Evolutionary conservation across 2,329 filamentous ascomycete genomes (phyloP).

Genomic region (Penicillium palitans): DNA sequence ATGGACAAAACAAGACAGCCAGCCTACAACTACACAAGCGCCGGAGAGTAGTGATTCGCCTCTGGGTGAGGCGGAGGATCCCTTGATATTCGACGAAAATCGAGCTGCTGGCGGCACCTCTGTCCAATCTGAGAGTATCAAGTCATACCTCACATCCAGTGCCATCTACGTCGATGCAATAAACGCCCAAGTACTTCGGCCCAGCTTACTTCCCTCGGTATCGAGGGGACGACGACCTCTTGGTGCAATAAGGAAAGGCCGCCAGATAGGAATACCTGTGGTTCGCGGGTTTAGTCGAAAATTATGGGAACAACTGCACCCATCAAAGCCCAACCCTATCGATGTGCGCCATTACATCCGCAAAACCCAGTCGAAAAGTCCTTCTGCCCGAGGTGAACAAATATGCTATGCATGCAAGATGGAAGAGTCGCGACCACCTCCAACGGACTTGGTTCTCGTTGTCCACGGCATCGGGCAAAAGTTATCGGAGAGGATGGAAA

Average conservation of each 20-base stretch:
- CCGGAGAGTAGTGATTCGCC: conserved; percentile 29
- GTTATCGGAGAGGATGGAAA: conserved; percentile 89
- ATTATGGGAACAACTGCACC: conserved; percentile 73
- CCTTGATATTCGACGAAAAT: conserved; percentile 37
- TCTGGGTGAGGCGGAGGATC: conserved; percentile 19
- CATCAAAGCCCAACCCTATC: conserved; percentile 46
- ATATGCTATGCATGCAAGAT: conserved; percentile 59
- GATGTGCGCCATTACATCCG: conserved; percentile 46
- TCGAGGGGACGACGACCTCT: conserved; percentile 82
- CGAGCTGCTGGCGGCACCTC: conserved; percentile 43
- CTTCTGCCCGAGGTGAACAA: conserved; percentile 28
- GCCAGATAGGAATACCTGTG: conserved; percentile 81
- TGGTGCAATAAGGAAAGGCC: conserved; percentile 78
- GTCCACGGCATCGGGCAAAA: conserved; percentile 98
- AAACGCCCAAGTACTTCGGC: conserved; percentile 82
- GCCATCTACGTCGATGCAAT: conserved; percentile 80
- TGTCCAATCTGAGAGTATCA: conserved; percentile 49
- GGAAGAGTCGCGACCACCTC: conserved; percentile 64
- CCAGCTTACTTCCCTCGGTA: conserved; percentile 77
- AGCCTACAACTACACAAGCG: conserved; percentile 41
- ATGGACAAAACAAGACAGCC: conserved; percentile 63
- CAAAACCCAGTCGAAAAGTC: conserved; percentile 37
- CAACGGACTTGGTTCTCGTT: conserved; percentile 85
- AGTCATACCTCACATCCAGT: conserved; percentile 70
- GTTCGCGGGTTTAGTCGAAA: conserved; percentile 81